These are phyloP conservation scores for Microbotryum violaceum DNA, from an alignment of 1,284 basidiomycete species.

Conservation along the genomic window DNA sequence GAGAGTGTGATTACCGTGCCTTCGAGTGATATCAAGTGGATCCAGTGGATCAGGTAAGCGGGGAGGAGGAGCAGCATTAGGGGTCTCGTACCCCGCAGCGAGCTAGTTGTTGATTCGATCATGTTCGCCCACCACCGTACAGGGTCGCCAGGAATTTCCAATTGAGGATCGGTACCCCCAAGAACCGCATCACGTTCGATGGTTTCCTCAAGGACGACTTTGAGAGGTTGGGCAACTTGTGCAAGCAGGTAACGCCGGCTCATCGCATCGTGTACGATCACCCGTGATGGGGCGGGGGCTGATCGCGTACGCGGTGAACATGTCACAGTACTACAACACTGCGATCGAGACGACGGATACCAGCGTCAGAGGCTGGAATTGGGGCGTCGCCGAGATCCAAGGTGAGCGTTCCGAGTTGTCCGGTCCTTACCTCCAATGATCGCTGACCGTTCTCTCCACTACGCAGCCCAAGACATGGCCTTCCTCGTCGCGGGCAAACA, in stretches of 20 bases:
- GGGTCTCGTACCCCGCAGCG: too few relatives aligned
- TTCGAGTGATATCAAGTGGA: slow-evolving; percentile 71
- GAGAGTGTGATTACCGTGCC: slow-evolving; percentile 56
- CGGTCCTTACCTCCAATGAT: not conserved
- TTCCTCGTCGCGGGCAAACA: slow-evolving; percentile 87
- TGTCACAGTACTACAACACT: slow-evolving; percentile 72
- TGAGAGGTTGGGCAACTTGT: slow-evolving; percentile 39
- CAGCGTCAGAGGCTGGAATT: slow-evolving; percentile 95
- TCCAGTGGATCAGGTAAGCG: slow-evolving; percentile 65
- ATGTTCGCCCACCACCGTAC: not conserved
- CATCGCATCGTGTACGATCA: not conserved
- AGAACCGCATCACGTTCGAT: slow-evolving; percentile 71
- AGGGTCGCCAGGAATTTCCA: slow-evolving; percentile 88
- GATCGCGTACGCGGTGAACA: slow-evolving; percentile 65
- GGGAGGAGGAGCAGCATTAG: too few relatives aligned
- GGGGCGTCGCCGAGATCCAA: slow-evolving; percentile 92
- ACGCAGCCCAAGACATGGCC: slow-evolving; percentile 71
- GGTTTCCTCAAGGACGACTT: slow-evolving; percentile 74
- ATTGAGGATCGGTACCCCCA: slow-evolving; percentile 64
- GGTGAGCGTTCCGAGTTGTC: slow-evolving; percentile 48
- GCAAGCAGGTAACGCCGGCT: slow-evolving; percentile 33
- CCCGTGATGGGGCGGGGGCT: not conserved
- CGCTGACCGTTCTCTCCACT: not conserved
- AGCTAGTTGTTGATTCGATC: too few relatives aligned
- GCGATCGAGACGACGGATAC: slow-evolving; percentile 79